These are phyloP conservation scores for Lentinus brumalis DNA, from an alignment of 768 basidiomycete genomes.

Conservation along the genomic window DNA sequence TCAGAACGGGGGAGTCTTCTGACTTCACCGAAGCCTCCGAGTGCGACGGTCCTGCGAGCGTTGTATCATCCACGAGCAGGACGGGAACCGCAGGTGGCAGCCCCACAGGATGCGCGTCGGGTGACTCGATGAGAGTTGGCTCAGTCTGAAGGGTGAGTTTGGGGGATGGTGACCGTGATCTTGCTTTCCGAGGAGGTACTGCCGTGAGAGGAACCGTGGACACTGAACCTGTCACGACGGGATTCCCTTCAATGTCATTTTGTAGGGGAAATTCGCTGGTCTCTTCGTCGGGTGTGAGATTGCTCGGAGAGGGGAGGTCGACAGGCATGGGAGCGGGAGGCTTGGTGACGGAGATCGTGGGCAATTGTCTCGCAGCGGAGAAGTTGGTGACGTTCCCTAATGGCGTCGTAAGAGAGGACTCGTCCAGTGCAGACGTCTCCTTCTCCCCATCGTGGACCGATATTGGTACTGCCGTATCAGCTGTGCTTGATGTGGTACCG, in stretches of 20 bases:
- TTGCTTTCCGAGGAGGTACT: conserved; percentile 11
- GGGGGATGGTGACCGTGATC: conserved; percentile 13
- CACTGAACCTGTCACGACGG: conserved; percentile 5
- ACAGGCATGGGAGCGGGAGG: conserved; percentile 73
- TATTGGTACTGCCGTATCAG: conserved; percentile 31
- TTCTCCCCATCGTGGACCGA: conserved; percentile 50
- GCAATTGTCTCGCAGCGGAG: conserved; percentile 35
- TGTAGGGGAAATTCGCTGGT: conserved; percentile 37
- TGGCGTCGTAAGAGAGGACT: conserved; percentile 18
- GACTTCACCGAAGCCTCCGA: not conserved
- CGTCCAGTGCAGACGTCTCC: conserved; percentile 17
- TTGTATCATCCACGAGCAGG: conserved; percentile 12
- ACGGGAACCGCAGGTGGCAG: conserved; percentile 5
- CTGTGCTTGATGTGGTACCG: conserved; percentile 15
- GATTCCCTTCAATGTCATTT: conserved; percentile 24
- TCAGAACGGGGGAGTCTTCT: conserved; percentile 29
- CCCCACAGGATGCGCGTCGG: not conserved
- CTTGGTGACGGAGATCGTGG: conserved; percentile 66
- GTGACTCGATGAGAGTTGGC: conserved; percentile 9
- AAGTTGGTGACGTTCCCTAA: conserved; percentile 30
- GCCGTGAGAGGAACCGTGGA: conserved; percentile 6
- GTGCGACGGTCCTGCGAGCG: conserved; percentile 11
- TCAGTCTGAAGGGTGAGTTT: conserved; percentile 4
- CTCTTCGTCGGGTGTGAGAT: conserved; percentile 35
- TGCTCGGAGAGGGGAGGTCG: conserved; percentile 59